Evolutionary conservation across 2,329 filamentous ascomycete genomes (phyloP).

Genomic region (Scedosporium apiospermum): DNA sequence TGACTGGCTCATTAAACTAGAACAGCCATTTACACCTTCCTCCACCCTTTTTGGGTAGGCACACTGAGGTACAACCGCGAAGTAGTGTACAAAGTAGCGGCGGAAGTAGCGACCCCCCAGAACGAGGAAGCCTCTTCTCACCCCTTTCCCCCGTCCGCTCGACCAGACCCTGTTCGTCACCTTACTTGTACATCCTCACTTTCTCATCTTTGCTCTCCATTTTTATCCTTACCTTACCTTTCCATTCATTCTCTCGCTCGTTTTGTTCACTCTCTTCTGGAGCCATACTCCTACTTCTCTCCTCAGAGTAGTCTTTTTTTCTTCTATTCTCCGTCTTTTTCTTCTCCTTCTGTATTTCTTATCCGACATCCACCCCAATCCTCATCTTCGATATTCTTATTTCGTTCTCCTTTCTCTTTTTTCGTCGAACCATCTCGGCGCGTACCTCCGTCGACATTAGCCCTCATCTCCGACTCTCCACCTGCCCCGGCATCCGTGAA

Average conservation of each 20-base stretch:
- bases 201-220: background rate
- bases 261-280: constrained; percentile 6
- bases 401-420: background rate
- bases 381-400: constrained; percentile 1
- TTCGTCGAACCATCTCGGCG: background rate
- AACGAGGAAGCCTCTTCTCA: background rate
- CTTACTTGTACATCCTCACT: constrained; percentile 4
- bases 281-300: constrained; percentile 10
- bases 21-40: constrained; percentile 17
- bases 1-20: constrained; percentile 23
- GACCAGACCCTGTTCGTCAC: constrained; percentile 4
- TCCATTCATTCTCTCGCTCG: constrained; percentile 8
- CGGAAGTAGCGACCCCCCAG: background rate
- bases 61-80: background rate
- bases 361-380: constrained; percentile 1
- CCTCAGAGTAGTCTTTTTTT: constrained; percentile 7
- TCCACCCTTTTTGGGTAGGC: constrained; percentile 14
- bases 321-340: constrained; percentile 4
- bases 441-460: background rate
- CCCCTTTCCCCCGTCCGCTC: constrained; percentile 6
- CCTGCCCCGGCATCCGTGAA: background rate
- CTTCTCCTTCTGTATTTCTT: constrained; percentile 2
- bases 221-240: constrained; percentile 3
- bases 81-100: no score
- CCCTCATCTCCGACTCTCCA: constrained; percentile 1